A percentile compares a stretch with the other conserved stretches of the same genome.
Evolutionary conservation across 208 protist species (phyloP).

Genomic region (Acanthamoeba royreba): DNA sequence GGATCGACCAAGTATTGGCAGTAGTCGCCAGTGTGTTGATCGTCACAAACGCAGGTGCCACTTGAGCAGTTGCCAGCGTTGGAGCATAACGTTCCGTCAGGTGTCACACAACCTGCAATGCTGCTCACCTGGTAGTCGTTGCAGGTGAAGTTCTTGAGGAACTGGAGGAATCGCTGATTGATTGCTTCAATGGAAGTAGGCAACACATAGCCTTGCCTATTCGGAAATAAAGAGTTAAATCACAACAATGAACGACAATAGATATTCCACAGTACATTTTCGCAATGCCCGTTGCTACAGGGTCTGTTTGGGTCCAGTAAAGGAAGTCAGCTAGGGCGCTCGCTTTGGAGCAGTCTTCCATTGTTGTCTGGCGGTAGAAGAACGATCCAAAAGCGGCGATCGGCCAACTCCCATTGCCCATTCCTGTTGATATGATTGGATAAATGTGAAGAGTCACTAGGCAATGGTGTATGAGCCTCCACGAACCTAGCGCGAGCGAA

Average conservation of each 20-base stretch:
- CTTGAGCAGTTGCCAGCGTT: background rate
- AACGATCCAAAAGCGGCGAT: background rate
- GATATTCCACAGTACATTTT: background rate
- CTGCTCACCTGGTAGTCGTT: background rate
- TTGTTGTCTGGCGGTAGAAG: background rate
- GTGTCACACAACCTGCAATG: background rate
- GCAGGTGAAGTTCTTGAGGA: conserved; percentile 16
- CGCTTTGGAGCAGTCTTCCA: background rate
- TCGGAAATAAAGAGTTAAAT: background rate
- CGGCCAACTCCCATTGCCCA: background rate
- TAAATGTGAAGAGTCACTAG: background rate
- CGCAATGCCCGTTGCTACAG: background rate
- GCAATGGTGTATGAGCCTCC: background rate
- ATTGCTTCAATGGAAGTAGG: background rate
- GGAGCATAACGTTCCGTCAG: background rate
- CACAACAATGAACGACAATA: background rate
- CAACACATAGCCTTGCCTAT: background rate
- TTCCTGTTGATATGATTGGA: background rate
- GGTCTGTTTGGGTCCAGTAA: background rate
- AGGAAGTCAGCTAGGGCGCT: background rate
- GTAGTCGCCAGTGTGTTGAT: too few relatives aligned
- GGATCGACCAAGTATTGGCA: too few relatives aligned
- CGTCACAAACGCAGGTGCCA: background rate
- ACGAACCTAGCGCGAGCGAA: background rate
- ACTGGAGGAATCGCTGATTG: background rate